These are phyloP conservation scores for Grosmannia huntii DNA, from an alignment of 2,329 filamentous ascomycete species.

Conservation along the genomic window DNA sequence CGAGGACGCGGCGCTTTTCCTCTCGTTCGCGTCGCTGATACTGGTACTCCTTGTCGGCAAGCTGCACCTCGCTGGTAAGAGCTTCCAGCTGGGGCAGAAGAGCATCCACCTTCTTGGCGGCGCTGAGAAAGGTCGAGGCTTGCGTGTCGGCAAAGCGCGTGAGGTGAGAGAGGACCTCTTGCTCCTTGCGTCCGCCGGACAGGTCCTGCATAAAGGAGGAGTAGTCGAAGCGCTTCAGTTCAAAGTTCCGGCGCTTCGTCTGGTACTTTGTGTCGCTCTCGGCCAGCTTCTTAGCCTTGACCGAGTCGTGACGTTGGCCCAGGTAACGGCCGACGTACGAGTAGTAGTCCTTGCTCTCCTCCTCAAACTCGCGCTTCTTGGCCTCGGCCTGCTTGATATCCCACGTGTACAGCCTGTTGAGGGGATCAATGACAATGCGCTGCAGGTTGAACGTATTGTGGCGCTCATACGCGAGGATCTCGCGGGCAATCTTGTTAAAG, in stretches of 20 bases:
- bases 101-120: conserved; percentile 76
- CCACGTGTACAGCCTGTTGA: conserved; percentile 80
- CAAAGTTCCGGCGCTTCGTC: conserved; percentile 82
- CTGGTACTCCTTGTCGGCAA: conserved; percentile 93
- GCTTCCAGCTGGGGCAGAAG: conserved; percentile 85
- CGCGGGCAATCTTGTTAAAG: conserved; percentile 89
- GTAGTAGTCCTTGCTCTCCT: conserved; percentile 98
- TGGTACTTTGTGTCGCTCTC: conserved; percentile 97
- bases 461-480: conserved; percentile 78
- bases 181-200: conserved; percentile 97
- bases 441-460: conserved; percentile 76
- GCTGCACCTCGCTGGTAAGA: conserved; percentile 73
- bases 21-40: conserved; percentile 90
- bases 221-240: conserved; percentile 96
- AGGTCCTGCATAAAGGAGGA: conserved; percentile 98
- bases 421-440: conserved; percentile 86
- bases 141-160: conserved; percentile 91
- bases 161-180: conserved; percentile 87
- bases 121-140: conserved; percentile 66
- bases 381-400: conserved; percentile 97
- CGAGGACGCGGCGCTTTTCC: conserved; percentile 78
- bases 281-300: conserved; percentile 92
- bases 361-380: conserved; percentile 96
- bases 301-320: conserved; percentile 87
- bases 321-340: conserved; percentile 88